Evolutionary conservation across 2,329 filamentous ascomycete species (phyloP), one percentile per base, ranked within the genome.

Genomic region (Myrmaecium sp.): DNA sequence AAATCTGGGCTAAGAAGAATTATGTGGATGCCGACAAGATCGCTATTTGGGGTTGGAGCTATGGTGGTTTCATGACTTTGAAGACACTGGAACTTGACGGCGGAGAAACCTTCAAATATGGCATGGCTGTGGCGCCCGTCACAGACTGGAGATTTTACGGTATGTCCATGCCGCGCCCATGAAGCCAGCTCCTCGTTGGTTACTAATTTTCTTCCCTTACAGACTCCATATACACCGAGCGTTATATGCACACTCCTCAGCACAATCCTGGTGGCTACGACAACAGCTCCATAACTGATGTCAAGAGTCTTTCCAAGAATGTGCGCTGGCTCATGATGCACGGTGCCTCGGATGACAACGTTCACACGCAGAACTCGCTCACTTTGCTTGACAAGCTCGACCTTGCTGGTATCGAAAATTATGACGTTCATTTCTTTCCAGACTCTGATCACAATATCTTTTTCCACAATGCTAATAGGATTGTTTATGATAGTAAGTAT

Each of bases 11-110:
- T 0, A 58, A 60, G 19, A 86, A 82, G 46, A 54, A 66, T 9
- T 95, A 98, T 49, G 74, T 94, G 9, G 91, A 98, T 47, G 60
- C 67, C 14, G 63, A 70, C 5, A 71, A 79, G 29, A 69, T 98
- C 39, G 84, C 83, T 12, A 92, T 98, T 45, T 98, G 89, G 89
- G 89, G 89, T 25, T 98, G 89, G 89, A 92, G 81, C 35, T 98
- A 89, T 45, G 89, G 89, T 31, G 89, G 89, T 7, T 98, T 92
- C 60, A 79, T 80, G 61, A 81, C 89, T 5, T 66, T 98, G 42
- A 98, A 98, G 60, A 89, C 82, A 1, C 71, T 98, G 8, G 89
- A 98, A 59, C 67, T 71, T 34, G 89, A 98, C 47, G 86, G 71
- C 6, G 89, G 91, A 4, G 51, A 70, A 44, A 95, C 84, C 0